Evolutionary conservation across 768 basidiomycete species (phyloP), one percentile per base, ranked within the genome.

Genomic region (Leucogyrophana mollusca): DNA sequence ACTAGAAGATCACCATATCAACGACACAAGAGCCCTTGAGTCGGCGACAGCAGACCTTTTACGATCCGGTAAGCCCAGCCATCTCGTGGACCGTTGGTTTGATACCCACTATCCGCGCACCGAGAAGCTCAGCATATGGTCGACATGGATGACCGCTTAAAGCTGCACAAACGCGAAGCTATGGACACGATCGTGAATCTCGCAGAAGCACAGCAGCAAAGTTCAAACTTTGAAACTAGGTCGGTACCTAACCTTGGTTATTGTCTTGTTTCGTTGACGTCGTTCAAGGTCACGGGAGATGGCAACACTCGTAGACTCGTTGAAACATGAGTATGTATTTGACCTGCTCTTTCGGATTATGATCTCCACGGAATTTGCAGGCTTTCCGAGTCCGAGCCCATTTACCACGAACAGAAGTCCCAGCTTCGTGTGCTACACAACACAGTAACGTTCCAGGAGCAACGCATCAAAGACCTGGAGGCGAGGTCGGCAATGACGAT

Each of bases 391-490:
- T 47, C 34, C 17, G 56, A 67, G 35, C 55, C 51, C 39, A 42
- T 58, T 23, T 45, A 42, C 42, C 48, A 57, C 48, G 65, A 65
- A 32, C 50, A 52, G n/a, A 50, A 45, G 23, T 37, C 45, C 50
- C 63, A 64, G 32, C 45, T 65, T n/a, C 61, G 55, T 33, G 49
- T 59, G 16, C 55, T 67, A 43, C 63, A 59, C 27, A 54, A 66
- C 41, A 52, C 61, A n/a, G 56, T 59, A 25, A 54, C 61, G 0
- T 61, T 61, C 43, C 64, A 67, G 34, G 64, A 65, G 50, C 59
- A 47, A 18, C 58, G 56, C n/a, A 34, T 55, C 33, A 61, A 56
- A 36, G 46, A 40, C 16, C 34, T 59, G 33, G 64, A 67, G 46
- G 43, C 51, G 36, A 61, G 59, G 64, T 65, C 58, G 34, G 32